These are phyloP conservation scores for Saccharomycopsis malanga DNA, from an alignment of 805 yeast genomes.

Conservation along the genomic window DNA sequence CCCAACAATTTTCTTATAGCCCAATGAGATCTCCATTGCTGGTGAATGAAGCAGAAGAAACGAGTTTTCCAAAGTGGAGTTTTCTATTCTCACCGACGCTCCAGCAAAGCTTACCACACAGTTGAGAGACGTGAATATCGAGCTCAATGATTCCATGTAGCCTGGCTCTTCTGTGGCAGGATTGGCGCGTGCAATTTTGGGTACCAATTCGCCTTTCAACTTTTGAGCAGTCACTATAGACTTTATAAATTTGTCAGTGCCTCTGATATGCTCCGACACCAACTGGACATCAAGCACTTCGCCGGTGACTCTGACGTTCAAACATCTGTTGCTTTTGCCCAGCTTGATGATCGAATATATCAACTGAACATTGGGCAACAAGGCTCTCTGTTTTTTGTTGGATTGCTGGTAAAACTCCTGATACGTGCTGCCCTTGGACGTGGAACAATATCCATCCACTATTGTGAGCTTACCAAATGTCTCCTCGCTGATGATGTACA, in stretches of 20 bases:
- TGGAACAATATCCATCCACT: slow-evolving; percentile 61
- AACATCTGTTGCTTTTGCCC: slow-evolving; percentile 29
- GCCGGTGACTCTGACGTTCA: slow-evolving; percentile 52
- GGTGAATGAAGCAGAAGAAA: slow-evolving; percentile 69
- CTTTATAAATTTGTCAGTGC: slow-evolving; percentile 12
- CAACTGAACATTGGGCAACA: slow-evolving; percentile 61
- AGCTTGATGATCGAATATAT: slow-evolving; percentile 33
- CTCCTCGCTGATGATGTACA: slow-evolving; percentile 58
- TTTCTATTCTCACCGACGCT: slow-evolving; percentile 42
- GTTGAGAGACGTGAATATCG: slow-evolving; percentile 35
- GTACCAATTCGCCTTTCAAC: slow-evolving; percentile 14
- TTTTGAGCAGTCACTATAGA: slow-evolving; percentile 16
- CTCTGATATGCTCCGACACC: slow-evolving; percentile 45
- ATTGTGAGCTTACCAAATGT: slow-evolving; percentile 61
- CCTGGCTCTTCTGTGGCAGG: slow-evolving; percentile 9
- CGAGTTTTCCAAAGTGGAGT: slow-evolving; percentile 29
- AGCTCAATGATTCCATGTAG: slow-evolving; percentile 18
- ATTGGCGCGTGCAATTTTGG: slow-evolving; percentile 1
- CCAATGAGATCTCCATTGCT: slow-evolving; percentile 51
- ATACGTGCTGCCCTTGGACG: slow-evolving; percentile 42
- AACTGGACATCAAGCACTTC: slow-evolving; percentile 63
- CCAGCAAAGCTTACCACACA: slow-evolving; percentile 60
- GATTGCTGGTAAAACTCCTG: slow-evolving; percentile 34
- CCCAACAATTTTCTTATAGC: slow-evolving; percentile 40
- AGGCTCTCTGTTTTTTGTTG: slow-evolving; percentile 51